Percentiles rank a stretch among this genome's conserved stretches.
These are phyloP conservation scores for Iris pallida DNA, from an alignment of 116 monocot genomes.

Conservation along the genomic window DNA sequence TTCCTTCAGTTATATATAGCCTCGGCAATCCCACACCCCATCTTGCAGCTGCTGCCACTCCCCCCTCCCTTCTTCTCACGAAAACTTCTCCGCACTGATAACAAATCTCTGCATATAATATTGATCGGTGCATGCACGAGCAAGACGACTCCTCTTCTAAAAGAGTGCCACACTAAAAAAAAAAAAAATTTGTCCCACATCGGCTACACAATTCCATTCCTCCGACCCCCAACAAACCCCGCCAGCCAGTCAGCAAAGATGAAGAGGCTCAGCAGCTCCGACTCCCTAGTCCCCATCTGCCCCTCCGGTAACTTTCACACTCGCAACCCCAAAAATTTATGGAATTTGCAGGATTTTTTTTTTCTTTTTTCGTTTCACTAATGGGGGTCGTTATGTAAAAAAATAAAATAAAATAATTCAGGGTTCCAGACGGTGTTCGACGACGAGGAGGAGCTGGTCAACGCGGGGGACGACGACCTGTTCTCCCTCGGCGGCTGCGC, in stretches of 20 bases:
- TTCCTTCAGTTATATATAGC: slow-evolving; percentile 4
- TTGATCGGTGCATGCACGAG: no score
- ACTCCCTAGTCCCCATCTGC: slow-evolving; percentile 6
- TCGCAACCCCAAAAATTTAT: neutral
- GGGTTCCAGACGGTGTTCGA: no score
- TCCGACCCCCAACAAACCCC: neutral
- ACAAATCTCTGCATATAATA: no score
- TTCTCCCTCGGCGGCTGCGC: no score
- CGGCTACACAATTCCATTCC: neutral
- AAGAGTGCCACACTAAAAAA: no score
- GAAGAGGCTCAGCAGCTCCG: slow-evolving; percentile 25
- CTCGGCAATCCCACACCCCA: neutral
- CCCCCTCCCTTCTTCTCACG: neutral
- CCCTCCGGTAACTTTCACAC: slow-evolving; percentile 8
- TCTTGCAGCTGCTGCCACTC: neutral
- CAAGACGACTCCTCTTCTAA: slow-evolving; percentile 2
- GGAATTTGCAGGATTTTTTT: no score
- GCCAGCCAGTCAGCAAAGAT: neutral
- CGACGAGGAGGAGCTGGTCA: slow-evolving; percentile 17
- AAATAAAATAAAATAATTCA: no score
- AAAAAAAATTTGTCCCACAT: slow-evolving; percentile 10
- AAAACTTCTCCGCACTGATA: neutral
- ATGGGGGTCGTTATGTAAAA: no score
- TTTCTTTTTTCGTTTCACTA: no score
- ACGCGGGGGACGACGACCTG: neutral